phyloP scores from a whole-genome alignment of 2,329 filamentous ascomycete genomes.

The Arthroderma sp. region DNA sequence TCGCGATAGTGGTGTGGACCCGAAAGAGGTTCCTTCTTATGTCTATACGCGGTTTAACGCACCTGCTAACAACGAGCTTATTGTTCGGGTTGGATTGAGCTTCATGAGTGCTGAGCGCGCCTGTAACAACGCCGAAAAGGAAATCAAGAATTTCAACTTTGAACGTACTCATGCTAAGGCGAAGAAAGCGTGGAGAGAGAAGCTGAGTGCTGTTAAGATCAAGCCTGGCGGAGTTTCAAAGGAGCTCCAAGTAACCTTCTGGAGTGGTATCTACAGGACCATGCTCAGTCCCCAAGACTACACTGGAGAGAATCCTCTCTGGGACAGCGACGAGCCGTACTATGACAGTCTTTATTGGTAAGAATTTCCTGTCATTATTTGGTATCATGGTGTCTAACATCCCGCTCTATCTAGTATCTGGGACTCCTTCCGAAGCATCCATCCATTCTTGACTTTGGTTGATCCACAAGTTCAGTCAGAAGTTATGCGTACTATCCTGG shows the following conservation, averaged over 20 bases:
- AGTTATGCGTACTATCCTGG: conserved; percentile 58
- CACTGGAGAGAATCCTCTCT: conserved; percentile 58
- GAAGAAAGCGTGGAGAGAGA: conserved; percentile 45
- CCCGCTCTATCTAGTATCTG: conserved; percentile 38
- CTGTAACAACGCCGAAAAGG: conserved; percentile 53
- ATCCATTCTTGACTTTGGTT: conserved; percentile 55
- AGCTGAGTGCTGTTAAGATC: conserved; percentile 46
- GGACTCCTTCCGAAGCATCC: conserved; percentile 57
- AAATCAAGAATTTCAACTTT: conserved; percentile 58
- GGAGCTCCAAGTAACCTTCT: conserved; percentile 50
- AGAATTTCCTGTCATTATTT: conserved; percentile 9
- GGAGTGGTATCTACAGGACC: conserved; percentile 58
- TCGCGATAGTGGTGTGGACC: conserved; percentile 36
- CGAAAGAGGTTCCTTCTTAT: conserved; percentile 46
- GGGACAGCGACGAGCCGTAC: conserved; percentile 54
- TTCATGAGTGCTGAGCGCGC: conserved; percentile 55
- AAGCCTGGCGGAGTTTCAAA: conserved; percentile 42
- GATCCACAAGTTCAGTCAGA: conserved; percentile 51
- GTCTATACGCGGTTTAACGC: conserved; percentile 51
- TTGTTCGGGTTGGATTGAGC: conserved; percentile 56
- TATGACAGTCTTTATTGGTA: conserved; percentile 65
- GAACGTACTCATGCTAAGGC: conserved; percentile 40
- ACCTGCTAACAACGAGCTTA: conserved; percentile 29
- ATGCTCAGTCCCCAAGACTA: conserved; percentile 64
- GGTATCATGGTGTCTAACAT: neutral